Conservation (phyloP, 345 rosid genomes). For the Arabidopsis thaliana region TAIR10.1 NC_003070.9:23171001-23171500, state of each 20-base stretch:
- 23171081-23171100: slow-evolving; percentile 59
- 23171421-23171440: slow-evolving; percentile 61
- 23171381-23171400: slow-evolving; percentile 45
- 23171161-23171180: slow-evolving; percentile 76
- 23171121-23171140: slow-evolving; percentile 79
- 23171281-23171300: not conserved
- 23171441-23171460: slow-evolving; percentile 57
- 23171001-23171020: not conserved
- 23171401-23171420: slow-evolving; percentile 52
- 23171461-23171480: slow-evolving; percentile 1
- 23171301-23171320: slow-evolving; percentile 39
- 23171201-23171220: not conserved
- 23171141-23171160: slow-evolving; percentile 65
- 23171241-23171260: not conserved
- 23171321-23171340: slow-evolving; percentile 39
- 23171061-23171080: slow-evolving; percentile 81
- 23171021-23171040: not conserved
- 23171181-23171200: slow-evolving; percentile 60
- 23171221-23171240: not conserved
- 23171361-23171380: slow-evolving; percentile 22
- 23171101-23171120: slow-evolving; percentile 75
- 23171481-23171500: not conserved
- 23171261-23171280: not conserved
- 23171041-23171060: slow-evolving; percentile 59
- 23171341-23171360: slow-evolving; percentile 22